Conservation (phyloP, 345 rosid species). For the Aethionema arabicum region DNA sequence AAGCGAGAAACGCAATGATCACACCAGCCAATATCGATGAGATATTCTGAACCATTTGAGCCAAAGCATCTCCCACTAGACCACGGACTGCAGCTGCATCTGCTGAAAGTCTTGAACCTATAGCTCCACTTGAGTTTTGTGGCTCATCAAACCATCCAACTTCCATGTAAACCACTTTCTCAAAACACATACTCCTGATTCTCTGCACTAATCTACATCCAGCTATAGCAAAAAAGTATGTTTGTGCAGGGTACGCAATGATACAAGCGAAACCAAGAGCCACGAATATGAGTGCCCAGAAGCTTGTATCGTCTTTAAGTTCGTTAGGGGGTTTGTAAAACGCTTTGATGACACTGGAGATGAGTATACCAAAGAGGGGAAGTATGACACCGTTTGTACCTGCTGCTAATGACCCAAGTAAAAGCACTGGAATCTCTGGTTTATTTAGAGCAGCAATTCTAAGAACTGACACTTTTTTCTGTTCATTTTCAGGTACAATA, state of each 20-base stretch:
- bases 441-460: constrained; percentile 78
- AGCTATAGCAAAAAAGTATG: constrained; percentile 64
- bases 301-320: constrained; percentile 57
- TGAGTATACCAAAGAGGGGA: constrained; percentile 57
- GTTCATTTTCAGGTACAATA: constrained; percentile 3
- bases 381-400: constrained; percentile 52
- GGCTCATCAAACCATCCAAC: constrained; percentile 81
- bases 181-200: constrained; percentile 69
- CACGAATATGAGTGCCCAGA: constrained; percentile 66
- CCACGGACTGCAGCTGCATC: constrained; percentile 75
- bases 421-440: constrained; percentile 69
- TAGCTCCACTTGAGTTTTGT: constrained; percentile 66
- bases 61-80: constrained; percentile 76
- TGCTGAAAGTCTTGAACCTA: constrained; percentile 80
- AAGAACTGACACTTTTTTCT: constrained; percentile 46
- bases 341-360: constrained; percentile 51
- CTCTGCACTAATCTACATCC: constrained; percentile 64
- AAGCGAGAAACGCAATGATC: constrained; percentile 70
- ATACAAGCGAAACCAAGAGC: constrained; percentile 58
- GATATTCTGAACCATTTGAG: constrained; percentile 54
- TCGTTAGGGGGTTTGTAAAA: constrained; percentile 58
- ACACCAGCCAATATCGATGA: constrained; percentile 62
- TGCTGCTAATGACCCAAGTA: constrained; percentile 57
- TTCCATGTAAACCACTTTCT: constrained; percentile 85
- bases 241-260: constrained; percentile 45